Evolutionary conservation across 139 green algal species (phyloP).

Genomic region (Tetraselmis chui): DNA sequence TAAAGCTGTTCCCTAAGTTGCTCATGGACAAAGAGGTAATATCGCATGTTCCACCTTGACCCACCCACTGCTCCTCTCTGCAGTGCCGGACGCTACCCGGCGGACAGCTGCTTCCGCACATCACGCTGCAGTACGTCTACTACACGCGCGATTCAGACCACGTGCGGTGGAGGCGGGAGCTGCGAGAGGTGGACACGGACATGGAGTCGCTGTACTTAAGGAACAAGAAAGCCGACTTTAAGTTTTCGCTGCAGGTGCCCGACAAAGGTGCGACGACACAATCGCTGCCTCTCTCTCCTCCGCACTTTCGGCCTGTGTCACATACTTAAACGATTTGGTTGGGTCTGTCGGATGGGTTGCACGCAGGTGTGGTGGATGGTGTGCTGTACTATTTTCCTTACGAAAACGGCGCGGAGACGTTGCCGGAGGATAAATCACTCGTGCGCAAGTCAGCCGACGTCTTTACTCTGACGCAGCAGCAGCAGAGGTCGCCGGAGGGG

Average conservation of each 20-base stretch:
- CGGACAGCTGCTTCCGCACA: slow-evolving; percentile 47
- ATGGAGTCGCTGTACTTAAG: slow-evolving; percentile 61
- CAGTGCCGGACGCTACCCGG: slow-evolving; percentile 31
- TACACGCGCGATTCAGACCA: background rate
- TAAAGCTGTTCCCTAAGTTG: too few relatives aligned
- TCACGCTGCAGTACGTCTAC: slow-evolving; percentile 39
- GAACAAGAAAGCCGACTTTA: slow-evolving; percentile 33
- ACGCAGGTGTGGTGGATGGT: slow-evolving; percentile 51
- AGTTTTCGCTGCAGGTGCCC: slow-evolving; percentile 60
- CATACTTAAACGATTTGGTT: too few relatives aligned
- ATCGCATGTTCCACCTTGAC: too few relatives aligned
- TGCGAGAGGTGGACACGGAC: slow-evolving; percentile 45
- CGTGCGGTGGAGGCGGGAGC: slow-evolving; percentile 6
- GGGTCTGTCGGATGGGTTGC: too few relatives aligned
- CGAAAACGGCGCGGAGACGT: slow-evolving; percentile 49
- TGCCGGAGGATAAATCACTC: slow-evolving; percentile 29
- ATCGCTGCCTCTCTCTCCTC: too few relatives aligned
- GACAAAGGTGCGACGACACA: slow-evolving; percentile 33
- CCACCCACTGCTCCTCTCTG: too few relatives aligned
- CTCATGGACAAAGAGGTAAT: too few relatives aligned
- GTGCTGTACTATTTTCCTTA: slow-evolving; percentile 75
- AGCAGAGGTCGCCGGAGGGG: background rate
- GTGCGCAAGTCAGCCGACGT: background rate
- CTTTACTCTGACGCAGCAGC: background rate
- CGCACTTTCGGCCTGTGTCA: too few relatives aligned